Evolutionary conservation across 331 rosid genomes (phyloP).

Genomic region (Malus hybrid): DNA sequence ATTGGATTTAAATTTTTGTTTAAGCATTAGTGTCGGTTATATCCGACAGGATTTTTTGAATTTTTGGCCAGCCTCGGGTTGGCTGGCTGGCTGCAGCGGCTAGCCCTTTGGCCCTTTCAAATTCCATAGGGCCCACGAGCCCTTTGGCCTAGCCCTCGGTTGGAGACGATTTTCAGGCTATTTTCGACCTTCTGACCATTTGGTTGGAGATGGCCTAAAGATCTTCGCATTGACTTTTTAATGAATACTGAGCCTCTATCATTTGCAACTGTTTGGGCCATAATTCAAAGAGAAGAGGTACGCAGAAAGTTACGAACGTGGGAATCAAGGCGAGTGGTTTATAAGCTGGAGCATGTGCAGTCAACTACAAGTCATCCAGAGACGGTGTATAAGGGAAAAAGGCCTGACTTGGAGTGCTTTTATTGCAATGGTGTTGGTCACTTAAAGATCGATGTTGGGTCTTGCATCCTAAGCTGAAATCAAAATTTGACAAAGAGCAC

Average conservation of each 20-base stretch:
- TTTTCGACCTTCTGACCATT: too few relatives aligned
- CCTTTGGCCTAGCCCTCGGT: too few relatives aligned
- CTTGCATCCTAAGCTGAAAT: neutral
- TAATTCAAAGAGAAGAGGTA: neutral
- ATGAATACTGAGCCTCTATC: neutral
- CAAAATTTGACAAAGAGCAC: neutral
- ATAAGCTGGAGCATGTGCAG: neutral
- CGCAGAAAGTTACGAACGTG: neutral
- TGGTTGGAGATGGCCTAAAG: too few relatives aligned
- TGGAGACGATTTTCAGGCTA: too few relatives aligned
- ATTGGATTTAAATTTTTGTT: too few relatives aligned
- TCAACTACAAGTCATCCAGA: neutral
- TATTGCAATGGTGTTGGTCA: neutral
- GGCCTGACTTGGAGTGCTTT: neutral
- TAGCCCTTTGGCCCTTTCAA: too few relatives aligned
- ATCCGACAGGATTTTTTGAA: too few relatives aligned
- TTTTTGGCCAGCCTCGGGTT: too few relatives aligned
- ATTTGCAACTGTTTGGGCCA: neutral
- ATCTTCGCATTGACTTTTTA: neutral
- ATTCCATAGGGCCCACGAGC: too few relatives aligned
- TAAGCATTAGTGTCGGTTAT: too few relatives aligned
- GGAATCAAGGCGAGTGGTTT: neutral
- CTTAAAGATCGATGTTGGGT: neutral
- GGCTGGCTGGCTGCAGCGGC: too few relatives aligned
- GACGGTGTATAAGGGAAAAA: neutral